Evolutionary conservation across 1,284 basidiomycete species (phyloP).

Genomic region (Marasmius fiardii): DNA sequence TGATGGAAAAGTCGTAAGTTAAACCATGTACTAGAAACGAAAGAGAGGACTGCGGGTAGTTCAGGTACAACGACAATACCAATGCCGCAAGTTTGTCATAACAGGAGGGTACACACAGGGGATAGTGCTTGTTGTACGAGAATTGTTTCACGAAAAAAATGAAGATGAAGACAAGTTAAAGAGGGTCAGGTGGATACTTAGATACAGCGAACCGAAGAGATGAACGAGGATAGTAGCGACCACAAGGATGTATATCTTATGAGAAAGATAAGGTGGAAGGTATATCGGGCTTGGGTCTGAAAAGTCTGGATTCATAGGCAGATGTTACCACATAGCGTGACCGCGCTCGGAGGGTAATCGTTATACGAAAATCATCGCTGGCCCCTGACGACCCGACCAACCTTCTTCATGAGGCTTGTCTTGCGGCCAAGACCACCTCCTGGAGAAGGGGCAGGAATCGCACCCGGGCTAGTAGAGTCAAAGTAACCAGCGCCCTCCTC

Average conservation of each 20-base stretch:
- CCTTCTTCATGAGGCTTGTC: conserved; percentile 75
- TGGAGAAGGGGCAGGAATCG: conserved; percentile 20
- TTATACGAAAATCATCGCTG: conserved; percentile 17
- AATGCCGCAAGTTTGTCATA: not conserved
- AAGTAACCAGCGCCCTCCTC: conserved; percentile 41
- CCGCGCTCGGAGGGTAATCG: not conserved
- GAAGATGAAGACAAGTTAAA: not conserved
- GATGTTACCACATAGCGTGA: not conserved
- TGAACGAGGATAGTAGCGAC: not conserved
- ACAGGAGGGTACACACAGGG: not conserved
- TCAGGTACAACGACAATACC: too few relatives aligned
- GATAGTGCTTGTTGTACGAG: not conserved
- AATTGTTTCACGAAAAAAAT: not conserved
- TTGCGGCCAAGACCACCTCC: conserved; percentile 58
- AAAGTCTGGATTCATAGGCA: not conserved
- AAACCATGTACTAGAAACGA: too few relatives aligned
- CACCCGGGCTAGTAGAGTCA: conserved; percentile 31
- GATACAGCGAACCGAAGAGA: not conserved
- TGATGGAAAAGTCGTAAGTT: too few relatives aligned
- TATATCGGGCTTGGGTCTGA: not conserved
- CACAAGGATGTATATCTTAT: not conserved
- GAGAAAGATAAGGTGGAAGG: not conserved
- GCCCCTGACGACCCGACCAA: conserved; percentile 67
- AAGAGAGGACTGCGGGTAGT: not conserved
- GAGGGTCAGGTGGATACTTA: not conserved